Percentiles rank a stretch among this genome's conserved stretches.
Evolutionary conservation across 768 basidiomycete species (phyloP).

Genomic region (Suillus cothurnatus): DNA sequence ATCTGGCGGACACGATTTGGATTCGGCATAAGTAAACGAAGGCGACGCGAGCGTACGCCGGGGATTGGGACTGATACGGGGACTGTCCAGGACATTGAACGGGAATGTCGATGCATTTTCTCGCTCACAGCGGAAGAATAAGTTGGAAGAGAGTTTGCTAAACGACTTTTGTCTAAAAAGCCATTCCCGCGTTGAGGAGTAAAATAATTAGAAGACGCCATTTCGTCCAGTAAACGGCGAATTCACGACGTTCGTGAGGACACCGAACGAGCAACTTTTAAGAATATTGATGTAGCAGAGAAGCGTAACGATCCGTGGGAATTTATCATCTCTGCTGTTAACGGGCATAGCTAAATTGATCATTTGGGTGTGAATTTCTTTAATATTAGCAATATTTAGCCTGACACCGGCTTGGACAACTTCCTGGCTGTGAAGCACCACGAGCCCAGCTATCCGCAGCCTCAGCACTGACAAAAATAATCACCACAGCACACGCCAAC

Average conservation of each 20-base stretch:
- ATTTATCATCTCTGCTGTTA: background rate
- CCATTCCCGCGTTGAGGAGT: constrained; percentile 50
- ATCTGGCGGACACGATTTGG: constrained; percentile 60
- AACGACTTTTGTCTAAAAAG: constrained; percentile 43
- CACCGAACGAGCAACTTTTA: constrained; percentile 22
- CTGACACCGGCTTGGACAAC: too few relatives aligned
- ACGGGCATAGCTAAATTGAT: background rate
- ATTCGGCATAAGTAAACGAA: constrained; percentile 64
- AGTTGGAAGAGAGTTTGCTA: constrained; percentile 46
- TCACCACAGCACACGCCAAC: background rate
- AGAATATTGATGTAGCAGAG: constrained; percentile 11
- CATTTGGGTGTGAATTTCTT: background rate
- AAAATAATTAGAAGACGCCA: constrained; percentile 53
- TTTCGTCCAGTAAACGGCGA: constrained; percentile 24
- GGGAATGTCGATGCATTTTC: constrained; percentile 55
- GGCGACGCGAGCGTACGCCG: constrained; percentile 52
- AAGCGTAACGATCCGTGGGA: constrained; percentile 2
- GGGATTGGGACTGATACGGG: constrained; percentile 63
- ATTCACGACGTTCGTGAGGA: constrained; percentile 21
- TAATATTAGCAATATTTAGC: too few relatives aligned
- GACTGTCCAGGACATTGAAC: constrained; percentile 57
- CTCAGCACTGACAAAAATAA: background rate
- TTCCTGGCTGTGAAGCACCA: too few relatives aligned
- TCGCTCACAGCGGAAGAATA: constrained; percentile 65
- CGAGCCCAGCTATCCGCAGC: background rate